These are phyloP conservation scores for Omphalea diandra DNA, from an alignment of 441 rosid genomes.

Conservation along the genomic window DNA sequence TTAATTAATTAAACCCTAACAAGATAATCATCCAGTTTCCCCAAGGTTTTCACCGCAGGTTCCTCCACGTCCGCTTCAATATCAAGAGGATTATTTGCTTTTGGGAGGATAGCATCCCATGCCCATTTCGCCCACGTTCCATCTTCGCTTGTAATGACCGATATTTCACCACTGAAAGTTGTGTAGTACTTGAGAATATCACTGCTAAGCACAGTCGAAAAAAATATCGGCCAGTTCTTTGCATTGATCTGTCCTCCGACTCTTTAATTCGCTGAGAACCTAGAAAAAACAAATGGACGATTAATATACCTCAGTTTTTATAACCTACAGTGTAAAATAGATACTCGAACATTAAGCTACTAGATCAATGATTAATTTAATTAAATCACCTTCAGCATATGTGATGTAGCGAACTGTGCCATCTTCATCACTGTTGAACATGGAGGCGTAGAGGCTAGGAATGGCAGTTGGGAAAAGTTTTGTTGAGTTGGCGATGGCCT, in stretches of 20 bases:
- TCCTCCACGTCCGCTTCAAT: constrained; percentile 9
- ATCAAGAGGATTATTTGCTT: constrained; percentile 6
- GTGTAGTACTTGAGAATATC: constrained; percentile 9
- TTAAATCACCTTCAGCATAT: neutral
- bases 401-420: neutral
- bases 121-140: constrained; percentile 17
- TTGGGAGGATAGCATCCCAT: neutral
- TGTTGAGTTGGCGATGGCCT: constrained; percentile 14
- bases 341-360: too few relatives aligned
- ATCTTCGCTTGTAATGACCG: neutral
- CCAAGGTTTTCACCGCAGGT: constrained; percentile 12
- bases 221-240: neutral
- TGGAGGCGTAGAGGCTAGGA: constrained; percentile 6
- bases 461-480: neutral
- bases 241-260: neutral
- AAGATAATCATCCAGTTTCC: constrained; percentile 10
- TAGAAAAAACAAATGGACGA: neutral
- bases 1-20: neutral
- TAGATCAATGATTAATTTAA: too few relatives aligned
- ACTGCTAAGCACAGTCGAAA: neutral
- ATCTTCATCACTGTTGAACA: neutral
- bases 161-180: constrained; percentile 1
- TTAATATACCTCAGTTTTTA: too few relatives aligned
- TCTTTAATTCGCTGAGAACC: neutral
- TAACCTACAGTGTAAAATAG: too few relatives aligned